Base-by-base conservation (phyloP, 2,329 filamentous ascomycete genomes). In the Fusarium heterosporum region DNA sequence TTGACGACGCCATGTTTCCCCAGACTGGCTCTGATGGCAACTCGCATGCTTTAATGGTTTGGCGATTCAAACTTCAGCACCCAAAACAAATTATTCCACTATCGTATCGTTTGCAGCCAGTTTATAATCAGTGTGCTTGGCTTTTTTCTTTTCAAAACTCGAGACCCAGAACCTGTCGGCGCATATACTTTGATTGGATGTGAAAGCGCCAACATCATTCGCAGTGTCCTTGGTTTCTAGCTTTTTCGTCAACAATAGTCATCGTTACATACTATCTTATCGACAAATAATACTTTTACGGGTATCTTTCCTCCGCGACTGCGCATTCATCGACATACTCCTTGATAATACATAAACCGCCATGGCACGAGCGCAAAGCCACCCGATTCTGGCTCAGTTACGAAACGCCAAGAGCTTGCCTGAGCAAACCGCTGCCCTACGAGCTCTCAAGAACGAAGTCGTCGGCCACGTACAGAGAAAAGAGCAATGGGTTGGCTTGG, bases 391-490 rank as follows among this genome's bases (percentile, higher is more conserved):
- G 49, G 78, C 83, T 55, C 84, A 88, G 74, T 81, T 91, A 55
- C 83, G 83, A 66, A 84, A 80, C 71, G 84, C 89, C 11, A 82
- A 80, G 65, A 82, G 79, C 34, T 76, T 80, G 45, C 68, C 78
- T 22, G 85, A 89, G 65, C 85, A 86, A 71, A 80, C 86, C 39
- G 80, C 83, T 26, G 86, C 89, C 48, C 83, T 97, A 42, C 88
- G 89, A 68, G 83, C 84, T 40, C 81, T 99, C 29, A 98, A 97
- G 82, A 96, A 97, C 78, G 91, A 96, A 66, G 86, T 97, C 46
- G 89, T 97, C 61, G 96, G 96, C 25, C 93, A 98, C 78, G 85
- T 91, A 32, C 89, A 95, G 77, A 90, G 90, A 77, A 99, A 99
- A 79, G 90, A 95, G 78, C 79, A 87, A 56, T 94, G 90, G 83